These are phyloP conservation scores for Punica granatum DNA, from an alignment of 345 rosid genomes.

Conservation along the genomic window DNA sequence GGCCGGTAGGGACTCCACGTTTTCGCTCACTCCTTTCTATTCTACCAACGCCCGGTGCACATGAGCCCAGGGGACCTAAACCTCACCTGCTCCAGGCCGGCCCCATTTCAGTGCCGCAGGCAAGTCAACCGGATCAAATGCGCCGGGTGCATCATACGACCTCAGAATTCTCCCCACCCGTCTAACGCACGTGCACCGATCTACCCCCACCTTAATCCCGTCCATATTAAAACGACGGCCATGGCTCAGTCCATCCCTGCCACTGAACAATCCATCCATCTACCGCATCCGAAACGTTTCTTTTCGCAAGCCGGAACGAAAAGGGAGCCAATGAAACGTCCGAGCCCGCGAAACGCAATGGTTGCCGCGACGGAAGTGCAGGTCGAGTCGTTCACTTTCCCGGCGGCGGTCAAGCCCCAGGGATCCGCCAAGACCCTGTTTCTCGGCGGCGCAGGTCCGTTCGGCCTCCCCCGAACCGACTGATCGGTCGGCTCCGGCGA, in stretches of 20 bases:
- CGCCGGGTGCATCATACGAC: neutral
- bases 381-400: constrained; percentile 46
- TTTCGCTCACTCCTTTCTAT: neutral
- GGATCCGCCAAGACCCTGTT: constrained; percentile 45
- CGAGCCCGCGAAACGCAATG: neutral
- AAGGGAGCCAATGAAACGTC: neutral
- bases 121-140: neutral
- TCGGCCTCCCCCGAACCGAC: neutral
- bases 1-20: neutral
- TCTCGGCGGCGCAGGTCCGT: constrained; percentile 77
- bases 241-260: neutral
- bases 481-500: neutral
- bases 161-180: neutral
- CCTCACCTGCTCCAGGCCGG: too few species aligned
- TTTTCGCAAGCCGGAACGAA: neutral
- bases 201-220: neutral
- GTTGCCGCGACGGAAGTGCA: constrained; percentile 4
- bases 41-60: neutral
- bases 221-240: neutral
- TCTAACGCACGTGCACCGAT: constrained; percentile 3
- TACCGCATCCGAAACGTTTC: neutral
- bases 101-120: too few species aligned
- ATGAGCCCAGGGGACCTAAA: neutral
- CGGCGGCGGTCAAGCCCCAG: constrained; percentile 57
- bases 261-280: neutral